phyloP scores from a whole-genome alignment of 2,329 filamentous ascomycete genomes.

The Cladophialophora chaetospira region DNA sequence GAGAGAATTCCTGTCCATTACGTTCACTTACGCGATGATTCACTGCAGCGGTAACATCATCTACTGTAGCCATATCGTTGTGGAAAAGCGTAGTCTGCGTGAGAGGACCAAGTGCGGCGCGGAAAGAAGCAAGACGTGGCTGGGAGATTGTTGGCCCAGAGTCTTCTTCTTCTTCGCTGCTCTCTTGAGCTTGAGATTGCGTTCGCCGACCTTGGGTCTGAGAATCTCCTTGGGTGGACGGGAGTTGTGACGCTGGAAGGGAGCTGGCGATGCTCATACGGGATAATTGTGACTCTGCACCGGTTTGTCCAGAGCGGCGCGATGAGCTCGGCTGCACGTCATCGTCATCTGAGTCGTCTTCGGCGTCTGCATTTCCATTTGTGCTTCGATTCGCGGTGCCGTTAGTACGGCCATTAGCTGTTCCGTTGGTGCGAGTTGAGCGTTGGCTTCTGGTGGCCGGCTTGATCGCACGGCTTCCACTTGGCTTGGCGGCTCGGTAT shows the following conservation, averaged over 20 bases:
- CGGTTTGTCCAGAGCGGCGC: constrained; percentile 40
- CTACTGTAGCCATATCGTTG: constrained; percentile 78
- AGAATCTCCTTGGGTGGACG: constrained; percentile 36
- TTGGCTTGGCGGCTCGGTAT: constrained; percentile 31
- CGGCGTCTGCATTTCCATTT: too few relatives aligned
- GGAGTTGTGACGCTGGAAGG: constrained; percentile 74
- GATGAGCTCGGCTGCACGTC: constrained; percentile 50
- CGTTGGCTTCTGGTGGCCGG: constrained; percentile 30
- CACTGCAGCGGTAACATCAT: constrained; percentile 73
- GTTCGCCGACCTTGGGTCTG: constrained; percentile 42
- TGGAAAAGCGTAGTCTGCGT: constrained; percentile 82
- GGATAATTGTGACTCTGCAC: constrained; percentile 42
- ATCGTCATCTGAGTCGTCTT: constrained; percentile 59
- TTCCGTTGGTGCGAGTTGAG: constrained; percentile 35
- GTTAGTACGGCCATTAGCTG: constrained; percentile 40
- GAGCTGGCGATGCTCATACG: constrained; percentile 73
- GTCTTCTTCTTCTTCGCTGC: constrained; percentile 65
- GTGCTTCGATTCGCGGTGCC: constrained; percentile 58
- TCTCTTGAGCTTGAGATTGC: constrained; percentile 52
- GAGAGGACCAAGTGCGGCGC: constrained; percentile 76
- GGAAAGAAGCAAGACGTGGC: constrained; percentile 72
- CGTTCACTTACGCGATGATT: constrained; percentile 63
- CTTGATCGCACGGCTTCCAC: constrained; percentile 34
- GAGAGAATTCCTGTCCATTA: constrained; percentile 64
- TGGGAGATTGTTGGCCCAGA: constrained; percentile 74